These are phyloP conservation scores for Apophysomyces elegans DNA, from an alignment of 371 early-diverging fungal species.

Conservation along the genomic window DNA sequence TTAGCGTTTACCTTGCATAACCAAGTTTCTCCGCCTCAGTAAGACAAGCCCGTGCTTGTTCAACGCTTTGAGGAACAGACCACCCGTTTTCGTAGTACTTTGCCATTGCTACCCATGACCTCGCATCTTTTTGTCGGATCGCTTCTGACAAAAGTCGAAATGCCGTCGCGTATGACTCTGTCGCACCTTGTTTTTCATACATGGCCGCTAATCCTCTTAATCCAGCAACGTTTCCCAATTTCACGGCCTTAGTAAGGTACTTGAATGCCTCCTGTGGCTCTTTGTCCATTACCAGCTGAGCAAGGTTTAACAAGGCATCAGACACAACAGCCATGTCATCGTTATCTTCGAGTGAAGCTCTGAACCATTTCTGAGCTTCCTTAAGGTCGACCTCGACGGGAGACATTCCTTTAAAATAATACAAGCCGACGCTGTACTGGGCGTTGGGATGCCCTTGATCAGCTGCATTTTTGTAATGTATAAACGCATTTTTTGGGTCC, in stretches of 20 bases:
- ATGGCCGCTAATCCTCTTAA: conserved; percentile 47
- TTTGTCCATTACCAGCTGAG: conserved; percentile 23
- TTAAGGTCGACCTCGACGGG: conserved; percentile 29
- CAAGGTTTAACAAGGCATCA: conserved; percentile 41
- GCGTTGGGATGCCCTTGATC: conserved; percentile 31
- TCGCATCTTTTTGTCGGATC: conserved; percentile 12
- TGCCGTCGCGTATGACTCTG: conserved; percentile 60
- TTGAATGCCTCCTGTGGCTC: conserved; percentile 16
- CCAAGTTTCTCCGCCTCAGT: conserved; percentile 28
- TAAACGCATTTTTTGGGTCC: conserved; percentile 43
- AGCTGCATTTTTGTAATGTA: conserved; percentile 52
- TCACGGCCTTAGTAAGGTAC: conserved; percentile 49
- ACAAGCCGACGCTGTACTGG: conserved; percentile 44
- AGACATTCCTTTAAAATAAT: conserved; percentile 48
- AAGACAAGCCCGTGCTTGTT: conserved; percentile 29
- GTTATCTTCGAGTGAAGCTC: conserved; percentile 19
- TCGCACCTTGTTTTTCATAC: conserved; percentile 47
- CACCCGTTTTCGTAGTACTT: conserved; percentile 36
- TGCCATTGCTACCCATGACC: conserved; percentile 24
- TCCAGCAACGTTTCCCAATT: conserved; percentile 41
- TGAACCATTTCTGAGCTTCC: conserved; percentile 39
- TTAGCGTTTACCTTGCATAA: conserved; percentile 29
- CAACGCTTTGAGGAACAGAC: conserved; percentile 16
- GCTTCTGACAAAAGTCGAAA: conserved; percentile 75
- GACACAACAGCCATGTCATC: conserved; percentile 34